Percentiles rank a stretch among this genome's conserved stretches.
These are phyloP conservation scores for Exophiala aquamarina DNA, from an alignment of 2,329 filamentous ascomycete species.

Conservation along the genomic window DNA sequence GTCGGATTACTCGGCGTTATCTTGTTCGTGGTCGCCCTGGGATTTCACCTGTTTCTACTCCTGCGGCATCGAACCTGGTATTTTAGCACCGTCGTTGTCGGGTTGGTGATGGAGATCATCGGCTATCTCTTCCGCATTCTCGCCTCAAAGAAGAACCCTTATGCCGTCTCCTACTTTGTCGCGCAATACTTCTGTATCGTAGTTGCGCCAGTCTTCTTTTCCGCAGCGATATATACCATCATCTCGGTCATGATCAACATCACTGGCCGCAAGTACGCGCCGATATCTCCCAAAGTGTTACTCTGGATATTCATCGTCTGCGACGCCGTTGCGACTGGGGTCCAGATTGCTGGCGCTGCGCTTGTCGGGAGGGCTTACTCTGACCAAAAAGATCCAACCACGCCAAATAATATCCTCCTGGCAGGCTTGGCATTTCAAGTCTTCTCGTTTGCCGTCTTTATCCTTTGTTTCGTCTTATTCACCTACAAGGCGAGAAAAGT, in stretches of 20 bases:
- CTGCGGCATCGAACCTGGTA: conserved; percentile 26
- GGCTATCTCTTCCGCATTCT: conserved; percentile 52
- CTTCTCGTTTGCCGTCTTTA: conserved; percentile 52
- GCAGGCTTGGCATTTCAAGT: conserved; percentile 57
- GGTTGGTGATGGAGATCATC: conserved; percentile 49
- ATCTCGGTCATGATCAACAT: conserved; percentile 51
- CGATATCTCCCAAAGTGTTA: conserved; percentile 48
- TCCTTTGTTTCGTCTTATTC: conserved; percentile 44
- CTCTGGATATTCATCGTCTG: conserved; percentile 56
- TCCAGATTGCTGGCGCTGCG: conserved; percentile 56
- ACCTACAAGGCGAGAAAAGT: conserved; percentile 37
- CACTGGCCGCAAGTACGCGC: conserved; percentile 44
- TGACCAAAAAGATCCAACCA: conserved; percentile 51
- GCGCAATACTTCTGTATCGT: conserved; percentile 64
- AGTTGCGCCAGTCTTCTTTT: conserved; percentile 58
- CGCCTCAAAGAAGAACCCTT: conserved; percentile 52
- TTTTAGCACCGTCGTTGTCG: conserved; percentile 42
- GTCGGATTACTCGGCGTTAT: conserved; percentile 48
- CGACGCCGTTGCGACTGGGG: conserved; percentile 54
- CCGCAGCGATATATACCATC: conserved; percentile 57
- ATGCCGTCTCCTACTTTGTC: conserved; percentile 57
- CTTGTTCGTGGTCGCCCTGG: conserved; percentile 31
- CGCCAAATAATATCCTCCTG: conserved; percentile 56
- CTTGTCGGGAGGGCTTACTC: conserved; percentile 53
- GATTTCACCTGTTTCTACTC: conserved; percentile 22